Percentiles rank a stretch among this genome's conserved stretches.
Conservation (phyloP, 768 basidiomycete species). For the Phlegmacium glaucopus region DNA sequence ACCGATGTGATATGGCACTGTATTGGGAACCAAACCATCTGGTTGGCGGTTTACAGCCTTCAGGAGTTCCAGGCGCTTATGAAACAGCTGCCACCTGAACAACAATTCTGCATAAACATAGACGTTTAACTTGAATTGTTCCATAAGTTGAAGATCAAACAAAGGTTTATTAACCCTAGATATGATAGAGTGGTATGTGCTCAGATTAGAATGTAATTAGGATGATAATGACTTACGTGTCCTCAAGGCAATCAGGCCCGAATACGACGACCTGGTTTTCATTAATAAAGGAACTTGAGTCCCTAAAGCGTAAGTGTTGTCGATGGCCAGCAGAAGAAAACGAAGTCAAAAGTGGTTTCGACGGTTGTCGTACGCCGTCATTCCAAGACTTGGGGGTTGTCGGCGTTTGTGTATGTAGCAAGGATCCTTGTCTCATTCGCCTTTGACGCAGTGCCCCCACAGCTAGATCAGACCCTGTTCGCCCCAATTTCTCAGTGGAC, state of each 20-base stretch:
- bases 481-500: slow-evolving; percentile 11
- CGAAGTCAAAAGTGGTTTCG: slow-evolving; percentile 32
- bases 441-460: not conserved
- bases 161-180: slow-evolving; percentile 23
- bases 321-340: slow-evolving; percentile 42
- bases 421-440: too few species aligned
- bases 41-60: slow-evolving; percentile 48
- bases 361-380: slow-evolving; percentile 33
- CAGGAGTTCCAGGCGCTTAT: slow-evolving; percentile 71
- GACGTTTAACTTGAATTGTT: slow-evolving; percentile 51
- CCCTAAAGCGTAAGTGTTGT: slow-evolving; percentile 38
- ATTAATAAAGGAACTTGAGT: slow-evolving; percentile 18
- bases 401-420: slow-evolving; percentile 14
- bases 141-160: slow-evolving; percentile 37
- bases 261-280: slow-evolving; percentile 32
- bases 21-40: slow-evolving; percentile 12
- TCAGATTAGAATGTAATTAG: slow-evolving; percentile 1
- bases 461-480: slow-evolving; percentile 16
- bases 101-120: slow-evolving; percentile 73
- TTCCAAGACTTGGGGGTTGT: slow-evolving; percentile 54
- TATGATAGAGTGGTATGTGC: too few species aligned
- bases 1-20: slow-evolving; percentile 33
- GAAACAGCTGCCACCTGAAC: slow-evolving; percentile 66
- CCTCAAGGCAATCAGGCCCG: slow-evolving; percentile 23
- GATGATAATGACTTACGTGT: slow-evolving; percentile 17